Conservation (phyloP, 441 rosid genomes). For the Hypseocharis bilobata region DNA sequence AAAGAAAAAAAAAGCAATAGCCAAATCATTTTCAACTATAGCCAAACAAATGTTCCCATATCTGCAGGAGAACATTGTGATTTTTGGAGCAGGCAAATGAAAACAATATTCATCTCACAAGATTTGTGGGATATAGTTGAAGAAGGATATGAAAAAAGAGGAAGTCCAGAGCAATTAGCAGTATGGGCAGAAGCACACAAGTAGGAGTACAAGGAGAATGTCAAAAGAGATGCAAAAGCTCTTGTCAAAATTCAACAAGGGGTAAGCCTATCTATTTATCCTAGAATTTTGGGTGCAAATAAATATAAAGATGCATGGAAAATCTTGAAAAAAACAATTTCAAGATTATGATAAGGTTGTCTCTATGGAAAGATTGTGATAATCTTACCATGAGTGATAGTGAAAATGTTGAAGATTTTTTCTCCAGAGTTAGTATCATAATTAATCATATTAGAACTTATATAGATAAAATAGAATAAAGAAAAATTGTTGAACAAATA, state of each 20-base stretch:
- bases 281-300: neutral
- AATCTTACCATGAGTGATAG: neutral
- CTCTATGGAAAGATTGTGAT: neutral
- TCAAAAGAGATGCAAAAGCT: neutral
- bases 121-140: neutral
- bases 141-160: neutral
- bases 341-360: neutral
- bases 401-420: neutral
- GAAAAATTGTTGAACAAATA: neutral
- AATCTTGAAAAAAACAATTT: neutral
- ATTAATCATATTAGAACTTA: neutral
- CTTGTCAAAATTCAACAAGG: neutral
- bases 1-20: no score
- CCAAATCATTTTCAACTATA: neutral
- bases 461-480: neutral
- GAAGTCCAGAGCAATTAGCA: neutral
- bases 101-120: neutral
- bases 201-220: neutral
- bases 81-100: neutral
- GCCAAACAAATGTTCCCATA: neutral
- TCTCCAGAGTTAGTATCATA: neutral
- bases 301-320: neutral
- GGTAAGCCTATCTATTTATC: neutral
- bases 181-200: neutral
- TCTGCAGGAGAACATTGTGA: neutral